Percentiles rank a stretch among this genome's conserved stretches.
These are phyloP conservation scores for Candida dendrica DNA, from an alignment of 805 yeast species.

Conservation along the genomic window DNA sequence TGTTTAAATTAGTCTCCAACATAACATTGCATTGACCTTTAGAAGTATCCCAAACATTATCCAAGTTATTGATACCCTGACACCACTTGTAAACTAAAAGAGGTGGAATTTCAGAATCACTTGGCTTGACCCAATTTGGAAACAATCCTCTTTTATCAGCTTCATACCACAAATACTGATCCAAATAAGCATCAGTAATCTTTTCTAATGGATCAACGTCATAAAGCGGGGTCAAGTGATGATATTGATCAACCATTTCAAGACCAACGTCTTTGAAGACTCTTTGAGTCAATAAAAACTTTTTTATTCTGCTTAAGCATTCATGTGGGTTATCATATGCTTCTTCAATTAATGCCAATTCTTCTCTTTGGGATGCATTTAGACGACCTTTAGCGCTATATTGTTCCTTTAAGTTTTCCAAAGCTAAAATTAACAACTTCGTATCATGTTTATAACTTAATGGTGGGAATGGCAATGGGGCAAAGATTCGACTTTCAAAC, in stretches of 20 bases:
- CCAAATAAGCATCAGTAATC: constrained; percentile 92
- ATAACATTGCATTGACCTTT: constrained; percentile 77
- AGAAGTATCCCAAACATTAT: constrained; percentile 70
- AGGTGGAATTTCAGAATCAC: constrained; percentile 91
- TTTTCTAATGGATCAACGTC: constrained; percentile 88
- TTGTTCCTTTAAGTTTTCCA: constrained; percentile 79
- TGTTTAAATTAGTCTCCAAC: constrained; percentile 67
- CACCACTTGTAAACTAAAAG: constrained; percentile 88
- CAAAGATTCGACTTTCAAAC: constrained; percentile 77
- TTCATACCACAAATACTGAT: constrained; percentile 94
- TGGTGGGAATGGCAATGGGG: constrained; percentile 92
- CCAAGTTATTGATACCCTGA: constrained; percentile 77
- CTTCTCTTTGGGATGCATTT: constrained; percentile 86
- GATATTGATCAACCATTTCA: constrained; percentile 88
- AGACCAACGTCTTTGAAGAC: constrained; percentile 84
- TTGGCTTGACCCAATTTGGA: constrained; percentile 96
- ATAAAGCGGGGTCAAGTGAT: constrained; percentile 78
- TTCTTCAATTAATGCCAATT: constrained; percentile 85
- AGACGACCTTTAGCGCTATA: constrained; percentile 70
- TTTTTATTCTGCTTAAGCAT: constrained; percentile 76
- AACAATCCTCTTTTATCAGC: constrained; percentile 80
- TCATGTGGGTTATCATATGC: constrained; percentile 98
- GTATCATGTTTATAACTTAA: constrained; percentile 89
- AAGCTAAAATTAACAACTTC: constrained; percentile 78
- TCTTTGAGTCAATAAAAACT: constrained; percentile 75